phyloP scores from a whole-genome alignment of 257 asterid species.

The Scutellaria minor region DNA sequence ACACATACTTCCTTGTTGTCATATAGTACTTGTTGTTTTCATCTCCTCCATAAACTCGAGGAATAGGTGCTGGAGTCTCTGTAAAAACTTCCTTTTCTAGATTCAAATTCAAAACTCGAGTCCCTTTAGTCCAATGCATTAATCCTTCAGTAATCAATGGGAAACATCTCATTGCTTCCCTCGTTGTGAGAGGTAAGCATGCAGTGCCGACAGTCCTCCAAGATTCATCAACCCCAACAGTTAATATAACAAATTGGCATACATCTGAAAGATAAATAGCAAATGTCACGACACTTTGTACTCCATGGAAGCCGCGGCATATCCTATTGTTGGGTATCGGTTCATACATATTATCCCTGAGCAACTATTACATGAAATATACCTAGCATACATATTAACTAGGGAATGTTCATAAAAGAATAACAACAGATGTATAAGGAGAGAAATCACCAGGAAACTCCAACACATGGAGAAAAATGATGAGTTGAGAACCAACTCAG shows the following conservation, averaged over 20 bases:
- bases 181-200: background rate
- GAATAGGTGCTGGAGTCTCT: background rate
- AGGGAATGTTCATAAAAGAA: too few relatives aligned
- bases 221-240: background rate
- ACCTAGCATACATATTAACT: too few relatives aligned
- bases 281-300: constrained; percentile 10
- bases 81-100: background rate
- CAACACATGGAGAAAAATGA: too few relatives aligned
- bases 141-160: constrained; percentile 10
- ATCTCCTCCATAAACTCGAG: too few relatives aligned
- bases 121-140: background rate
- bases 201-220: background rate
- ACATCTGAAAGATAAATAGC: too few relatives aligned
- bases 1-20: background rate
- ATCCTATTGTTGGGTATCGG: too few relatives aligned
- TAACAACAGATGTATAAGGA: too few relatives aligned
- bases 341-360: too few relatives aligned
- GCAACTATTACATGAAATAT: too few relatives aligned
- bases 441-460: too few relatives aligned
- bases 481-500: too few relatives aligned
- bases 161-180: too few relatives aligned
- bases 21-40: background rate
- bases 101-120: background rate
- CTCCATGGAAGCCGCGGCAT: background rate
- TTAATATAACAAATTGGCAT: background rate